Conservation (phyloP, 768 basidiomycete genomes). For the Boletus rubroflammeus region DNA sequence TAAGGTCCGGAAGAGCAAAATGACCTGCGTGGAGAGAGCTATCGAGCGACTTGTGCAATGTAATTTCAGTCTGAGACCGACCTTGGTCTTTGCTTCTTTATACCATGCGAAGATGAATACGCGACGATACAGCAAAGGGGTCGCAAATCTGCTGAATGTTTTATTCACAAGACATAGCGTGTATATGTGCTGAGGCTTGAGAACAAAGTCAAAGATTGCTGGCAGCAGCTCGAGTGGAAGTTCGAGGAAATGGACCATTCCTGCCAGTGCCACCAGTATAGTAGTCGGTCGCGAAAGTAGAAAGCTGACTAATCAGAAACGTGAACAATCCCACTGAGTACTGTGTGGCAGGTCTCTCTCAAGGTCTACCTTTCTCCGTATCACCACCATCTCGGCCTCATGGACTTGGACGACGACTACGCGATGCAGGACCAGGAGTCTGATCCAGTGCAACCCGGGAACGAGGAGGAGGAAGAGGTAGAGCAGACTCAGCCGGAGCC, state of each 20-base stretch:
- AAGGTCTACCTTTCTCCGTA: constrained; percentile 18
- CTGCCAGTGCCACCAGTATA: no score
- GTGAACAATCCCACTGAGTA: no score
- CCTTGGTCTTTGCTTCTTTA: constrained; percentile 59
- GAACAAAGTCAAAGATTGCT: constrained; percentile 47
- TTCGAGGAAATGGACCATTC: constrained; percentile 45
- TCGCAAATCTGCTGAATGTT: constrained; percentile 49
- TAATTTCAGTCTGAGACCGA: constrained; percentile 20
- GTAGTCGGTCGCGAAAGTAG: background rate
- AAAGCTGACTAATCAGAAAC: constrained; percentile 26
- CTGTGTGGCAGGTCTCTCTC: background rate
- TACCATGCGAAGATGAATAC: constrained; percentile 71
- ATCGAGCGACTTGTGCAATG: background rate
- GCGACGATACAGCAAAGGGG: constrained; percentile 51
- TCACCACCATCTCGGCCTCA: constrained; percentile 25
- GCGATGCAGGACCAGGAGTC: constrained; percentile 28
- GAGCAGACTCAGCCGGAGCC: constrained; percentile 21
- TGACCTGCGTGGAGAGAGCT: constrained; percentile 40
- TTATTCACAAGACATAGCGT: constrained; percentile 55
- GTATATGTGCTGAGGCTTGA: constrained; percentile 51
- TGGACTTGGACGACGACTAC: constrained; percentile 36
- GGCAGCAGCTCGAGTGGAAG: constrained; percentile 68
- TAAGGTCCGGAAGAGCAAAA: constrained; percentile 60
- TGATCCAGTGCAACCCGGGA: constrained; percentile 28
- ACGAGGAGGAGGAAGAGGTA: constrained; percentile 40